Percentiles rank a stretch among this genome's conserved stretches.
Conservation (phyloP, 495 filamentous ascomycete genomes). For the Lepidopterella palustris region DNA sequence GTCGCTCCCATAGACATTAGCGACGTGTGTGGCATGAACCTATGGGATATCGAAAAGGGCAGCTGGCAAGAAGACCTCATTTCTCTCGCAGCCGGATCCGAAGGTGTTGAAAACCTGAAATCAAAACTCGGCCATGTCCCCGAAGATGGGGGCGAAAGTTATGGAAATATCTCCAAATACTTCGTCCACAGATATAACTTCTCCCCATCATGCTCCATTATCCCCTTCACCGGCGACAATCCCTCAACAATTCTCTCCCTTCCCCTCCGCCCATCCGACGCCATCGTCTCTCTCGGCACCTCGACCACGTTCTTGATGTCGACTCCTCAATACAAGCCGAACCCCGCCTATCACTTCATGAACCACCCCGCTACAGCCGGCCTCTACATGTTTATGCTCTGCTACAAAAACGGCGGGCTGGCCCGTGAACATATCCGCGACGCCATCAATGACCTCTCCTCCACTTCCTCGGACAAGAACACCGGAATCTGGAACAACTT, state of each 20-base stretch:
- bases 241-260: slow-evolving; percentile 89
- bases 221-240: slow-evolving; percentile 92
- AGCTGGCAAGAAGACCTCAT: slow-evolving; percentile 69
- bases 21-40: slow-evolving; percentile 94
- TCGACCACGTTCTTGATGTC: slow-evolving; percentile 97
- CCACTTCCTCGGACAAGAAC: slow-evolving; percentile 30
- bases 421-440: slow-evolving; percentile 87
- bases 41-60: slow-evolving; percentile 80
- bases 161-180: slow-evolving; percentile 69
- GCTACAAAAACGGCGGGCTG: slow-evolving; percentile 95
- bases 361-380: slow-evolving; percentile 42
- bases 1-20: slow-evolving; percentile 88
- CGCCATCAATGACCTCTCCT: slow-evolving; percentile 49
- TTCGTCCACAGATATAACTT: slow-evolving; percentile 76
- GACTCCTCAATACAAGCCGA: slow-evolving; percentile 80
- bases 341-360: slow-evolving; percentile 57
- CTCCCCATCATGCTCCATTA: slow-evolving; percentile 62
- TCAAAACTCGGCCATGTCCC: slow-evolving; percentile 74
- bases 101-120: slow-evolving; percentile 60
- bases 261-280: slow-evolving; percentile 76
- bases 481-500: slow-evolving; percentile 66
- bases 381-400: slow-evolving; percentile 89
- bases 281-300: slow-evolving; percentile 89
- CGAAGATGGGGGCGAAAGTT: slow-evolving; percentile 68
- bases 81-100: slow-evolving; percentile 65